Conservation (phyloP, 768 basidiomycete species). For the Kwoniella heveanensis region DNA sequence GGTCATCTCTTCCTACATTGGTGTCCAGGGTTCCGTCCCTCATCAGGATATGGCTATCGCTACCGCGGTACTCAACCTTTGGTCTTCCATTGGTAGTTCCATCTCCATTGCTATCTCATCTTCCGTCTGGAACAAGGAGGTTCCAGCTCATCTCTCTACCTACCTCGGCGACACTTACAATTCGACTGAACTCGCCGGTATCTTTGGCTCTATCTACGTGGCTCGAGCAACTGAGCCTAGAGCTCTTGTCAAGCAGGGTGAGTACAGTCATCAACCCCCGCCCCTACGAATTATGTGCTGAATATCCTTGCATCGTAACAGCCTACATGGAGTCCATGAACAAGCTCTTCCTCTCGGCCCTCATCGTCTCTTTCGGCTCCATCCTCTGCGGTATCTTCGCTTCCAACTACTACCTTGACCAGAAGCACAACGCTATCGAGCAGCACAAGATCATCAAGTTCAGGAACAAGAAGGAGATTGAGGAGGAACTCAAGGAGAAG, state of each 20-base stretch:
- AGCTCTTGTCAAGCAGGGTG: slow-evolving; percentile 38
- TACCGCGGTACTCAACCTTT: slow-evolving; percentile 54
- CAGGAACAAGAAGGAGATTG: slow-evolving; percentile 16
- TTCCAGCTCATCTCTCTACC: slow-evolving; percentile 33
- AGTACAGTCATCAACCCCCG: no score
- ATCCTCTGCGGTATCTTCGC: slow-evolving; percentile 50
- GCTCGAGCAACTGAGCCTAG: slow-evolving; percentile 49
- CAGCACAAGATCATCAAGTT: slow-evolving; percentile 36
- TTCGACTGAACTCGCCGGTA: slow-evolving; percentile 43
- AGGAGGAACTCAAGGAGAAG: slow-evolving; percentile 10
- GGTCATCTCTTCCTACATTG: slow-evolving; percentile 53
- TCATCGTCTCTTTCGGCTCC: slow-evolving; percentile 47
- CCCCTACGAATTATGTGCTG: no score
- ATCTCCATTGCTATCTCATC: slow-evolving; percentile 55
- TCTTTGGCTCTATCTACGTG: slow-evolving; percentile 45
- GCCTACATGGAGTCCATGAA: slow-evolving; percentile 42
- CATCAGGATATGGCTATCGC: slow-evolving; percentile 57
- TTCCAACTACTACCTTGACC: slow-evolving; percentile 53
- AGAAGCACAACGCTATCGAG: slow-evolving; percentile 53
- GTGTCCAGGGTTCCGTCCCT: slow-evolving; percentile 56
- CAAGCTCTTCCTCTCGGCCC: slow-evolving; percentile 45
- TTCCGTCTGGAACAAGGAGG: slow-evolving; percentile 45
- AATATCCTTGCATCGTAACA: neutral
- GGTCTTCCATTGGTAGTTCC: slow-evolving; percentile 56
- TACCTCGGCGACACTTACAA: slow-evolving; percentile 43